These are phyloP conservation scores for Teunomyces stri DNA, from an alignment of 805 yeast genomes.

Conservation along the genomic window DNA sequence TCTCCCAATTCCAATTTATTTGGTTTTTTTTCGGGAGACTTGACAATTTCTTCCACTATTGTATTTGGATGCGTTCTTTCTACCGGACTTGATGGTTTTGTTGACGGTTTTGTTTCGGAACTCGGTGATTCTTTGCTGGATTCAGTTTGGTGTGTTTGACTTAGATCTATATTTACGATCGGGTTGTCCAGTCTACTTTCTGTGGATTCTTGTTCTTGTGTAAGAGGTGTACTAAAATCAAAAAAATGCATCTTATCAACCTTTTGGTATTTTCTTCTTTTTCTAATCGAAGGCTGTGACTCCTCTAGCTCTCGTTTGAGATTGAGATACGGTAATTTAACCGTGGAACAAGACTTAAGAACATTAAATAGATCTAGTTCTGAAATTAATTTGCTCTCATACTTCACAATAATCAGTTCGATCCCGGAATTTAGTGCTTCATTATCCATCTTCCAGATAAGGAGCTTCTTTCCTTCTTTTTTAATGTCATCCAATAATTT, in stretches of 20 bases:
- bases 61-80: not conserved
- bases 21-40: not conserved
- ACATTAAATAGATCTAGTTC: slow-evolving; percentile 9
- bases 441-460: not conserved
- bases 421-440: not conserved
- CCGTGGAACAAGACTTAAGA: slow-evolving; percentile 6
- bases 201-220: not conserved
- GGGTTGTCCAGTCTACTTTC: not conserved
- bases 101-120: not conserved
- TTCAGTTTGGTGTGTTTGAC: too few species aligned
- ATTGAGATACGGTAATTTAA: slow-evolving; percentile 2
- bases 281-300: slow-evolving; percentile 16
- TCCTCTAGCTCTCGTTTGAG: slow-evolving; percentile 2
- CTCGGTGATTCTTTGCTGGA: not conserved
- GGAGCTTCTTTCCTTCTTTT: not conserved
- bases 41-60: not conserved
- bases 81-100: not conserved
- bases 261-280: slow-evolving; percentile 31
- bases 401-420: not conserved
- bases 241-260: slow-evolving; percentile 35
- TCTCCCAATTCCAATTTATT: not conserved
- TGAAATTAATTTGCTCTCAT: not conserved
- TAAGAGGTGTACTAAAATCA: slow-evolving; percentile 17
- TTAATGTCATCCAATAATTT: slow-evolving; percentile 6
- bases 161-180: not conserved